These are phyloP conservation scores for Mortierella sp. DNA, from an alignment of 371 early-diverging fungal genomes.

Conservation along the genomic window DNA sequence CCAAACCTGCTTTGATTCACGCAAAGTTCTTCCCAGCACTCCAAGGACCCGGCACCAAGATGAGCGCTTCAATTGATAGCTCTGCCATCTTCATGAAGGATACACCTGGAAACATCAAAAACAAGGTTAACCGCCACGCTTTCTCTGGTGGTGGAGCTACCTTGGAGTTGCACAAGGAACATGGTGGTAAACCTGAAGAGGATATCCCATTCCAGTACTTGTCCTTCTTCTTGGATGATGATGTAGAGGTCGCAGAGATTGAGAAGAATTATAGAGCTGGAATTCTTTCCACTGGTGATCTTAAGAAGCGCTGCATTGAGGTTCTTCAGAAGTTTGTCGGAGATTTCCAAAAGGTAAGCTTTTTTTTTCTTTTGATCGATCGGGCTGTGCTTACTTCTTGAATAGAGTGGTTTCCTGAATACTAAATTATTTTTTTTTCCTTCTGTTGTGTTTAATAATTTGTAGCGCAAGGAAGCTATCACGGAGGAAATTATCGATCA, in stretches of 20 bases:
- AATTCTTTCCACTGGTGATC: constrained; percentile 90
- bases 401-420: neutral
- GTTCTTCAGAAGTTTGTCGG: constrained; percentile 87
- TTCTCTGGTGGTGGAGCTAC: constrained; percentile 98
- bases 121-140: constrained; percentile 98
- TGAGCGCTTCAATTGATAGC: constrained; percentile 95
- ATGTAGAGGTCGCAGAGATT: constrained; percentile 88
- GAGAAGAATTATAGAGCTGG: constrained; percentile 88
- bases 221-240: constrained; percentile 97
- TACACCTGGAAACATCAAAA: constrained; percentile 95
- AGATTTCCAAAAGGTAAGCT: constrained; percentile 83
- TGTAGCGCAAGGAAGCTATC: constrained; percentile 69
- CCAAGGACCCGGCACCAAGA: constrained; percentile 98
- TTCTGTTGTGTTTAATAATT: neutral
- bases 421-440: neutral
- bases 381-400: neutral
- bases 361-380: neutral
- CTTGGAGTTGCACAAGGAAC: constrained; percentile 88
- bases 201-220: constrained; percentile 99
- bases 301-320: constrained; percentile 96
- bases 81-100: constrained; percentile 98
- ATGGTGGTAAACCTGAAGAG: constrained; percentile 97
- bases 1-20: constrained; percentile 97
- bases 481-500: constrained; percentile 75
- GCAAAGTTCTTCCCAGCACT: constrained; percentile 98